phyloP scores from a whole-genome alignment of 2,329 filamentous ascomycete genomes.

The Penicillium sp. region DNA sequence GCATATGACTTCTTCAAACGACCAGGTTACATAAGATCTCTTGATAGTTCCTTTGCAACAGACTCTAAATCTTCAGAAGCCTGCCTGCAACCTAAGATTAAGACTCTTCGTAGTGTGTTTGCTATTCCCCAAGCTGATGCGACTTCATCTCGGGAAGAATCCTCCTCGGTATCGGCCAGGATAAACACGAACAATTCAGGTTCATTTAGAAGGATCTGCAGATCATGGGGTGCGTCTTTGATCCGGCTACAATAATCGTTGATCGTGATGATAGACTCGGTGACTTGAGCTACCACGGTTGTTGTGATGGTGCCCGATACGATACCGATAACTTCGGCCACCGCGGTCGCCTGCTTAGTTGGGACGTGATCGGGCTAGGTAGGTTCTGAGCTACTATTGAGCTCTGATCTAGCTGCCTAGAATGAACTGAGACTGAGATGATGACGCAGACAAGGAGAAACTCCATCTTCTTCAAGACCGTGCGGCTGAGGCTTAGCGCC shows the following conservation, averaged over 20 bases:
- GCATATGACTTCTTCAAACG: not conserved
- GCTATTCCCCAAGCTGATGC: not conserved
- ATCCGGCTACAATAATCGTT: not conserved
- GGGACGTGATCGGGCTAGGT: too few relatives aligned
- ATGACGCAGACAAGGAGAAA: not conserved
- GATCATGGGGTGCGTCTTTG: not conserved
- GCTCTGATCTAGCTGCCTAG: not conserved
- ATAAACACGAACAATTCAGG: not conserved
- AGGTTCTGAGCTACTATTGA: too few relatives aligned
- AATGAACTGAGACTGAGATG: not conserved
- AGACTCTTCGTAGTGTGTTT: not conserved
- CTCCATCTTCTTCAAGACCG: not conserved
- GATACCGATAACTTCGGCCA: constrained; percentile 1
- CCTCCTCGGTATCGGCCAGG: not conserved
- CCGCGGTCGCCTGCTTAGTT: not conserved
- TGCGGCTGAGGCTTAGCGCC: not conserved
- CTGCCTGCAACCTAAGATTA: not conserved
- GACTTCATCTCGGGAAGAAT: not conserved
- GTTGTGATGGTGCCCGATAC: not conserved
- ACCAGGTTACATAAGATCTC: not conserved
- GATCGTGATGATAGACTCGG: not conserved
- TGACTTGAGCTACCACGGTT: not conserved
- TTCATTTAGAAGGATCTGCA: not conserved
- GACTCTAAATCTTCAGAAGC: not conserved
- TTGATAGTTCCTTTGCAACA: not conserved